Evolutionary conservation across 1,284 basidiomycete species (phyloP).

Genomic region (Ganoderma lucidum): DNA sequence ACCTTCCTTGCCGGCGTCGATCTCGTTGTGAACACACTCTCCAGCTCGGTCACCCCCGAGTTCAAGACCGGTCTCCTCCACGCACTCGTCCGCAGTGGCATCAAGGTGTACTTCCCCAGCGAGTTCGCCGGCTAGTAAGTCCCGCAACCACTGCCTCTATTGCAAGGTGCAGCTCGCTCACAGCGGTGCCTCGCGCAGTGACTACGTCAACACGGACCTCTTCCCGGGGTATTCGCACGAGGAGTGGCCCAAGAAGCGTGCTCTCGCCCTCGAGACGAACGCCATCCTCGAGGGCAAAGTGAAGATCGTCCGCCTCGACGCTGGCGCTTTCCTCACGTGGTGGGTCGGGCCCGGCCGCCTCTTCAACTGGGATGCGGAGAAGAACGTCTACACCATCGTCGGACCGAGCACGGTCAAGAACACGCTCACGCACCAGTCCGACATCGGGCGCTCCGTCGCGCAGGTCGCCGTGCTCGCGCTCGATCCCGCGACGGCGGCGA

Average conservation of each 20-base stretch:
- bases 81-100: constrained; percentile 31
- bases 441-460: constrained; percentile 37
- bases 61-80: constrained; percentile 30
- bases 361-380: constrained; percentile 36
- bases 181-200: constrained; percentile 23
- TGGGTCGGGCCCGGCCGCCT: not conserved
- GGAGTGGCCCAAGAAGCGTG: constrained; percentile 35
- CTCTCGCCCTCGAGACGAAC: constrained; percentile 26
- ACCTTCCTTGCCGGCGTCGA: constrained; percentile 35
- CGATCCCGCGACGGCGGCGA: constrained; percentile 26
- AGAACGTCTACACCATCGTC: constrained; percentile 30
- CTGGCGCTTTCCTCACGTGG: constrained; percentile 37
- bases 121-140: constrained; percentile 38
- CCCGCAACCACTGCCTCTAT: not conserved
- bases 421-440: constrained; percentile 23
- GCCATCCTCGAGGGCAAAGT: constrained; percentile 27
- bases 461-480: constrained; percentile 36
- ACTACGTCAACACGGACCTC: constrained; percentile 34
- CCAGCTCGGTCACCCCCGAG: constrained; percentile 13
- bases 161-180: not conserved
- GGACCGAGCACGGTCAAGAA: constrained; percentile 30
- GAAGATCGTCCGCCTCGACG: constrained; percentile 37
- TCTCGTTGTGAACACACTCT: constrained; percentile 33
- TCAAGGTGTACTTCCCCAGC: constrained; percentile 38
- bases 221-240: constrained; percentile 35